Evolutionary conservation across 192 early-diverging fungal genomes (phyloP).

Genomic region (Jimgerdemannia lactiflua): DNA sequence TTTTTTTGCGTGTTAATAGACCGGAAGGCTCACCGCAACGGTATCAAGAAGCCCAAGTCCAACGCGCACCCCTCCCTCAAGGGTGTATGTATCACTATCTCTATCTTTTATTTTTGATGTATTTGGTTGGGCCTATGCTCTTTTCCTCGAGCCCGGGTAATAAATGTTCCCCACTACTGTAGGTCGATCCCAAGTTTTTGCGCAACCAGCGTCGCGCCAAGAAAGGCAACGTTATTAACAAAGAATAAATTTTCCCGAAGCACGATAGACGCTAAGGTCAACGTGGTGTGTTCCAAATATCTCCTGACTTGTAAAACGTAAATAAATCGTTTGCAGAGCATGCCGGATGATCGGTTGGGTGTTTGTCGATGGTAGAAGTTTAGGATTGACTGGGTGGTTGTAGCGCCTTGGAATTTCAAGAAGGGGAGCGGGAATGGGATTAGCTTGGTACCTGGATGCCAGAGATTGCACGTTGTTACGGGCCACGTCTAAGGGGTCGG

Average conservation of each 20-base stretch:
- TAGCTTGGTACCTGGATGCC: no score
- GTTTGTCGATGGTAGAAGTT: no score
- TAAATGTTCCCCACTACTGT: background rate
- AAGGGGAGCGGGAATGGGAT: no score
- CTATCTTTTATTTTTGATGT: background rate
- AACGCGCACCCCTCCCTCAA: constrained; percentile 88
- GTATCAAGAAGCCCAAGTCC: constrained; percentile 96
- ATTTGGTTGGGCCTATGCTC: background rate
- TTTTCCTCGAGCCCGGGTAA: no score
- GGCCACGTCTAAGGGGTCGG: no score
- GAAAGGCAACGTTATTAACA: constrained; percentile 49
- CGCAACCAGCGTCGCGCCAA: constrained; percentile 98
- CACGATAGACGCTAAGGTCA: background rate
- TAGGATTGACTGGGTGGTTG: no score
- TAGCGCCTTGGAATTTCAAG: no score
- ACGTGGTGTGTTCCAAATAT: background rate
- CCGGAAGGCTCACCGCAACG: constrained; percentile 99
- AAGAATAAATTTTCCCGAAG: constrained; percentile 1
- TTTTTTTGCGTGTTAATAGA: constrained; percentile 31
- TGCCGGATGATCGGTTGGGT: no score
- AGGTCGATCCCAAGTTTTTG: constrained; percentile 83
- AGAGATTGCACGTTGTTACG: no score
- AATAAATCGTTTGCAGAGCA: background rate
- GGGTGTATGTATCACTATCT: constrained; percentile 59
- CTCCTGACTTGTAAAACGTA: background rate